A percentile compares a stretch with the other conserved stretches of the same genome.
Evolutionary conservation across 306 rosid genomes (phyloP).

Genomic region (cucumber (Cucumis sativus)): DNA sequence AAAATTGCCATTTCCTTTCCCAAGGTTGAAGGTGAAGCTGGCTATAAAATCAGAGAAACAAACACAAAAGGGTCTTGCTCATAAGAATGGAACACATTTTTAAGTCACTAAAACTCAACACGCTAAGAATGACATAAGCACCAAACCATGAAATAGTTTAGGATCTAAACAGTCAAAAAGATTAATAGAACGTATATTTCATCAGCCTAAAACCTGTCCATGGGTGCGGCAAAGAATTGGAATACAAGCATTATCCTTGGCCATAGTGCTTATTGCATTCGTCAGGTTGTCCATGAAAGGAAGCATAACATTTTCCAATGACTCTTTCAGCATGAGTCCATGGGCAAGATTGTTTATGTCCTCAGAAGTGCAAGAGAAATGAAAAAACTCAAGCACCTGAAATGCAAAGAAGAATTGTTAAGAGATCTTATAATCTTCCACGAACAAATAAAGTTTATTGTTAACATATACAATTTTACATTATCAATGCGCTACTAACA

Average conservation of each 20-base stretch:
- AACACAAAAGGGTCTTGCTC: neutral
- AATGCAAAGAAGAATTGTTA: neutral
- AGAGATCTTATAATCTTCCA: neutral
- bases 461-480: too few relatives aligned
- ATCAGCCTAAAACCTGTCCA: slow-evolving; percentile 50
- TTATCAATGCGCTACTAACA: neutral
- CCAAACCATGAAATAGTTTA: neutral
- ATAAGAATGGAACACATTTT: neutral
- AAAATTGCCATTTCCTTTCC: slow-evolving; percentile 96
- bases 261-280: slow-evolving; percentile 40
- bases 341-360: slow-evolving; percentile 87
- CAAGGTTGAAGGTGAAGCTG: slow-evolving; percentile 89
- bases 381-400: slow-evolving; percentile 85
- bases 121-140: neutral
- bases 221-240: slow-evolving; percentile 87
- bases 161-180: neutral
- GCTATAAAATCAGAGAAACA: slow-evolving; percentile 23
- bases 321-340: slow-evolving; percentile 77
- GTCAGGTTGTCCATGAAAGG: slow-evolving; percentile 59
- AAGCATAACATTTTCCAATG: slow-evolving; percentile 42
- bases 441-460: too few relatives aligned
- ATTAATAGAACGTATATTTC: neutral
- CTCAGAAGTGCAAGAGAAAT: slow-evolving; percentile 87
- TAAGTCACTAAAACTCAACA: neutral
- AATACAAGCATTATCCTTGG: slow-evolving; percentile 57